These are phyloP conservation scores for Podaxis sp. DNA, from an alignment of 768 basidiomycete species.

Conservation along the genomic window DNA sequence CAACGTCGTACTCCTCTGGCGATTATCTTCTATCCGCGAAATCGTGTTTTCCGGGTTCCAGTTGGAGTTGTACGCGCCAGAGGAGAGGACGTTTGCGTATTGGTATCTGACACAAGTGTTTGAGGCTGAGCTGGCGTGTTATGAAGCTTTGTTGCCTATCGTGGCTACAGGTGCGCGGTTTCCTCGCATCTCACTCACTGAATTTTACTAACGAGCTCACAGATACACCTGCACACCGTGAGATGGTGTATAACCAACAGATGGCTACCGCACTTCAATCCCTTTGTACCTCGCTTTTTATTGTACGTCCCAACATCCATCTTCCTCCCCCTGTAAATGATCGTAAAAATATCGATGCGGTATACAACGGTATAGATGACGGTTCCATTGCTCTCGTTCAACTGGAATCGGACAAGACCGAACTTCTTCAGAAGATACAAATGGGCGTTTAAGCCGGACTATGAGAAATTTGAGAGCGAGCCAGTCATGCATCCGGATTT, in stretches of 20 bases:
- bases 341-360: neutral
- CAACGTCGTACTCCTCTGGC: slow-evolving; percentile 52
- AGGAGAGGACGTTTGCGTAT: slow-evolving; percentile 74
- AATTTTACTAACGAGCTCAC: neutral
- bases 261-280: slow-evolving; percentile 59
- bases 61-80: slow-evolving; percentile 65
- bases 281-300: slow-evolving; percentile 52
- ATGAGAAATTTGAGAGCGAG: slow-evolving; percentile 46
- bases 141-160: slow-evolving; percentile 46
- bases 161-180: slow-evolving; percentile 37
- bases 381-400: slow-evolving; percentile 43
- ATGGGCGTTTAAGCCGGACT: slow-evolving; percentile 69
- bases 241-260: slow-evolving; percentile 49
- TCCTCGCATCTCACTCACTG: neutral
- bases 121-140: slow-evolving; percentile 50
- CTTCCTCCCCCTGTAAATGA: neutral
- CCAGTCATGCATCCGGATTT: slow-evolving; percentile 58
- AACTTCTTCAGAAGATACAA: slow-evolving; percentile 72
- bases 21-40: slow-evolving; percentile 61
- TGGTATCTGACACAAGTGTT: slow-evolving; percentile 67
- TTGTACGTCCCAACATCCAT: slow-evolving; percentile 37
- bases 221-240: slow-evolving; percentile 42
- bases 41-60: slow-evolving; percentile 77
- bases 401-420: slow-evolving; percentile 51
- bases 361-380: slow-evolving; percentile 49